Evolutionary conservation across 2,329 filamentous ascomycete genomes (phyloP), one percentile per base, ranked within the genome.

Genomic region (Rutstroemia sydowiana): DNA sequence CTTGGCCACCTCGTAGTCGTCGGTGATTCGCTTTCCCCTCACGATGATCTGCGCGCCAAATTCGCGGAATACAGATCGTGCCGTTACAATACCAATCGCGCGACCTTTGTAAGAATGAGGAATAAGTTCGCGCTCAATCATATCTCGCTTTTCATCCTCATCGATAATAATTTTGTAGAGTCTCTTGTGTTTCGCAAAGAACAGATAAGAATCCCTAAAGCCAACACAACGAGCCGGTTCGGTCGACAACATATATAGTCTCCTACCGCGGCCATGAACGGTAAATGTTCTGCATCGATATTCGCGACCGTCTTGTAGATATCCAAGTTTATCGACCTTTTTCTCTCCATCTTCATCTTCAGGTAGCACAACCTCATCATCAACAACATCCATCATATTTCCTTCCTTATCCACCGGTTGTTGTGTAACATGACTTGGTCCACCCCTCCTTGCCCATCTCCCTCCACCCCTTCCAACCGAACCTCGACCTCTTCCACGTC

Each of bases 71-170:
- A 98, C 93, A 1, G 93, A 97, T 42, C 93, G 85, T 45, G 93
- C 93, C 14, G 93, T 96, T 43, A 96, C 91, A 26, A 98, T 90
- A 67, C 93, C 93, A 67, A 98, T 98, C 5, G 92, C 89, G 48
- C 93, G 88, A 55, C 93, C 93, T 70, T 97, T 98, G 81, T 98
- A 98, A 26, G 90, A 95, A 73, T 96, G 93, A 1, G 93, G 93
- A 57, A 98, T 95, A 65, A 98, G 86, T 5, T 95, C 87, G 55
- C 93, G 84, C 61, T 95, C 89, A 65, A 98, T 98, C 73, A 98
- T 80, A 69, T 97, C 91, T 55, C 86, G 84, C 74, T 98, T 98
- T 70, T 95, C 92, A n/a, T 93, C 86, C 59, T 98, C 93, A 62
- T 91, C 90, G 52, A 97, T 88, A 63, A 98, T 95, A 64, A 98